A percentile compares a stretch with the other conserved stretches of the same genome.
Evolutionary conservation across 2,329 filamentous ascomycete species (phyloP).

Genomic region (Apiospora kogelbergensis): DNA sequence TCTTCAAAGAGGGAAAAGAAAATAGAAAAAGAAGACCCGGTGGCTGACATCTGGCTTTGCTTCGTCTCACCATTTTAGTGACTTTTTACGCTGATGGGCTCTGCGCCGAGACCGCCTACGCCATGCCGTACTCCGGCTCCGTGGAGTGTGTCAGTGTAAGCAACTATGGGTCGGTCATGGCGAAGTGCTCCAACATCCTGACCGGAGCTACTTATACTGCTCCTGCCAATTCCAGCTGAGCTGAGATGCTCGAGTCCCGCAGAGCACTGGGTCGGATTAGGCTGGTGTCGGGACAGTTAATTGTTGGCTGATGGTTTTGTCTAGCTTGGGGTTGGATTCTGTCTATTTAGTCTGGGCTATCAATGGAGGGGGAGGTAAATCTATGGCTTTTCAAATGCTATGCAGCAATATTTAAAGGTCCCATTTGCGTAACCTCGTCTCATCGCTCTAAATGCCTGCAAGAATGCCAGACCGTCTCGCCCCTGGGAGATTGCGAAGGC

Average conservation of each 20-base stretch:
- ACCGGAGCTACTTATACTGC: background rate
- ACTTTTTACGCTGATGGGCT: background rate
- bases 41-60: background rate
- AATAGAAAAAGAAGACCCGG: background rate
- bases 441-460: constrained; percentile 63
- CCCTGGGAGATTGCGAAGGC: constrained; percentile 61
- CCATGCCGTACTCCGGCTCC: background rate
- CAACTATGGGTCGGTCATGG: background rate
- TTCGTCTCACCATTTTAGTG: background rate
- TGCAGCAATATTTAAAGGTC: constrained; percentile 58
- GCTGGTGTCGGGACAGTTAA: background rate
- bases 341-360: background rate
- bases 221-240: background rate
- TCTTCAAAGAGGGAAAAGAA: background rate
- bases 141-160: background rate
- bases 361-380: background rate
- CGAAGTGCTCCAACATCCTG: constrained; percentile 2
- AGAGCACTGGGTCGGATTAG: background rate
- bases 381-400: constrained; percentile 51
- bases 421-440: constrained; percentile 58
- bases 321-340: background rate
- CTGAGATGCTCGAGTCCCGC: background rate
- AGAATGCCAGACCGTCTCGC: constrained; percentile 58
- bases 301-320: background rate
- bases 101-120: background rate